Evolutionary conservation across 2,329 filamentous ascomycete genomes (phyloP).

Genomic region (Colletotrichum echinochloae): DNA sequence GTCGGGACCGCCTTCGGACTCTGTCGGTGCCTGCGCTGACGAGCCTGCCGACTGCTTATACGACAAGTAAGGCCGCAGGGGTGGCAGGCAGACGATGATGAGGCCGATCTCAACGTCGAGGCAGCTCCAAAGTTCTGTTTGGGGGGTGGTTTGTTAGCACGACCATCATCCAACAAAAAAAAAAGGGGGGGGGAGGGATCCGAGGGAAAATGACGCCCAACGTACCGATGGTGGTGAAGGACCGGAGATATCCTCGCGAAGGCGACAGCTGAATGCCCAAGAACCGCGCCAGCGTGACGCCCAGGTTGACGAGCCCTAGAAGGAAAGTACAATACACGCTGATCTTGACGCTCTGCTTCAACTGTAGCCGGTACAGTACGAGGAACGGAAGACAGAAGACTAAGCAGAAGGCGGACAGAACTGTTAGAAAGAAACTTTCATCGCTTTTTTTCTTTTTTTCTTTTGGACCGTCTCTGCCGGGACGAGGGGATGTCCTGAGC

Average conservation of each 20-base stretch:
- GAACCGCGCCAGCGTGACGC: background rate
- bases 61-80: constrained; percentile 8
- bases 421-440: constrained; percentile 1
- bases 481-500: background rate
- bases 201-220: background rate
- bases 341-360: background rate
- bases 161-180: background rate
- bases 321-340: constrained; percentile 6
- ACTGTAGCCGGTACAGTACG: background rate
- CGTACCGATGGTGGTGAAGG: constrained; percentile 9
- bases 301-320: background rate
- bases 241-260: background rate
- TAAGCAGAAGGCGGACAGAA: background rate
- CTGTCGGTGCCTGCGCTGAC: background rate
- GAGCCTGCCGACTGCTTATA: background rate
- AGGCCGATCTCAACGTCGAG: background rate
- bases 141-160: background rate
- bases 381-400: constrained; percentile 18
- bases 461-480: background rate
- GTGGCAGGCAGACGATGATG: constrained; percentile 1
- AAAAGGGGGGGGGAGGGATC: too few relatives aligned
- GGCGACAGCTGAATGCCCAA: background rate
- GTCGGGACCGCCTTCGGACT: background rate
- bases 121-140: background rate
- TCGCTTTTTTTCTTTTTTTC: too few relatives aligned